phyloP scores from a whole-genome alignment of 1,139 yeast genomes.

The Scheffersomyces illinoinensis region DNA sequence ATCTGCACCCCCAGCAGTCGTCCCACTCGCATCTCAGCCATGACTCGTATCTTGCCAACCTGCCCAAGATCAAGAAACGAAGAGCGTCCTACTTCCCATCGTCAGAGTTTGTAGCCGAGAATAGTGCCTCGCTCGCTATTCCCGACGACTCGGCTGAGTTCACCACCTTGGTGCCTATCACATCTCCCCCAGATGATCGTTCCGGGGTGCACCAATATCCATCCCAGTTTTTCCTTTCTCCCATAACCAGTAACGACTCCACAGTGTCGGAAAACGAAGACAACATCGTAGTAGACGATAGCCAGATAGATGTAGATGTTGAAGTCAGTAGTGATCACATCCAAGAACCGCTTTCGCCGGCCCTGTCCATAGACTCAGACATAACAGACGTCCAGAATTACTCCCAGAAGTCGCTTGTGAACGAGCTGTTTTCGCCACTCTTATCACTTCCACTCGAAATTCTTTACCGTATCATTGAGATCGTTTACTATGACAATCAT shows the following conservation, averaged over 20 bases:
- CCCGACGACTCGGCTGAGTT: neutral
- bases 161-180: neutral
- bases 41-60: neutral
- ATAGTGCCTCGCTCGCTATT: neutral
- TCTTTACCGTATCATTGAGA: constrained; percentile 43
- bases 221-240: constrained; percentile 33
- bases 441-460: constrained; percentile 44
- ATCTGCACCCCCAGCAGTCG: neutral
- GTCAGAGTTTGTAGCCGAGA: neutral
- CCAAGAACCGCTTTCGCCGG: constrained; percentile 10
- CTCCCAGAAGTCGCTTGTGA: neutral
- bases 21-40: neutral
- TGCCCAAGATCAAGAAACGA: neutral
- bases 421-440: constrained; percentile 23
- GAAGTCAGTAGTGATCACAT: neutral
- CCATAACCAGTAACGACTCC: constrained; percentile 38
- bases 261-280: constrained; percentile 4
- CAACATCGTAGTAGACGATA: neutral
- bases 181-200: constrained; percentile 1
- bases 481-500: constrained; percentile 44
- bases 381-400: neutral
- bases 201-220: constrained; percentile 8
- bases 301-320: neutral
- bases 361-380: constrained; percentile 3
- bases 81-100: neutral